These are phyloP conservation scores for Colletotrichum sp. DNA, from an alignment of 2,329 filamentous ascomycete genomes.

Conservation along the genomic window DNA sequence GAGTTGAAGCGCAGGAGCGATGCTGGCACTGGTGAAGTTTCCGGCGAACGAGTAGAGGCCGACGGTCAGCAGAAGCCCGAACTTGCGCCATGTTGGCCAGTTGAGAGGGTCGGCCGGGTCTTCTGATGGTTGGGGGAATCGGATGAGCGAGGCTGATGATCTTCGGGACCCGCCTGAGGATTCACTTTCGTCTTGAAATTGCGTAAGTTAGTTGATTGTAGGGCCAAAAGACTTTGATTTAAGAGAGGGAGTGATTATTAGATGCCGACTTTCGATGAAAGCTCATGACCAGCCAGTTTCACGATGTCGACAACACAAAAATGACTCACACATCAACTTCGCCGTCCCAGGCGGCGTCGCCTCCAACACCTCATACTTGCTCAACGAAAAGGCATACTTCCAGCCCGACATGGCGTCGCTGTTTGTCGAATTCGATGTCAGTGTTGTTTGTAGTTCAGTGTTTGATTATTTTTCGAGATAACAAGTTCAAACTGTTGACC, in stretches of 20 bases:
- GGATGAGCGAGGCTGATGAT: slow-evolving; percentile 14
- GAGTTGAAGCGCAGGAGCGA: slow-evolving; percentile 35
- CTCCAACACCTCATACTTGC: slow-evolving; percentile 21
- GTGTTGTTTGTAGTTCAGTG: neutral
- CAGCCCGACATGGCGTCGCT: slow-evolving; percentile 13
- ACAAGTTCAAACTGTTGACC: neutral
- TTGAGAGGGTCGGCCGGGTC: slow-evolving; percentile 42
- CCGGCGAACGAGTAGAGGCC: slow-evolving; percentile 37
- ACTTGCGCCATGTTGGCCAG: slow-evolving; percentile 36
- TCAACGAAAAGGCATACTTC: slow-evolving; percentile 25
- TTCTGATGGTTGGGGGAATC: slow-evolving; percentile 26
- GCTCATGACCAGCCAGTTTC: neutral
- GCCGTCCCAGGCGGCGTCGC: slow-evolving; percentile 25
- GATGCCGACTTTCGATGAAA: neutral
- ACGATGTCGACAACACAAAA: neutral
- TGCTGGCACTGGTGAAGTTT: slow-evolving; percentile 35
- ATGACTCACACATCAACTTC: slow-evolving; percentile 23
- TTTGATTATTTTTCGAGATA: neutral
- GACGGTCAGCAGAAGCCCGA: slow-evolving; percentile 27
- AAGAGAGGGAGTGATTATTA: neutral
- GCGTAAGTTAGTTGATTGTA: accelerated
- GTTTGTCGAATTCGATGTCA: neutral
- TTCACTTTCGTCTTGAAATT: neutral
- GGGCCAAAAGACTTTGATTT: too few species aligned
- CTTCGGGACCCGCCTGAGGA: neutral